A percentile compares a stretch with the other conserved stretches of the same genome.
Conservation (phyloP, 345 rosid species). For the Sonneratia alba region DNA sequence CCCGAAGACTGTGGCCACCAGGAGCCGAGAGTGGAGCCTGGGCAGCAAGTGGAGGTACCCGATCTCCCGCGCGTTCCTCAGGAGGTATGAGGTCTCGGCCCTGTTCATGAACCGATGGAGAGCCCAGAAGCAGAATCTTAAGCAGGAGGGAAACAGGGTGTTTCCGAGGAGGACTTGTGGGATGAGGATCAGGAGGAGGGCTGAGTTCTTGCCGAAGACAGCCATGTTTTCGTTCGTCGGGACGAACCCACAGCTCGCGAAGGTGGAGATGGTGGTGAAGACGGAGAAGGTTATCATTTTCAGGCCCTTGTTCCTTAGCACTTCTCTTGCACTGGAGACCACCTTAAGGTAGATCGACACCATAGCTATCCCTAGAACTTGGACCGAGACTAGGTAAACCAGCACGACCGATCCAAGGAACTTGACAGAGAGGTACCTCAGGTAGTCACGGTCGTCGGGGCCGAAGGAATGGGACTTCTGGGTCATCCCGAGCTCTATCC, state of each 20-base stretch:
- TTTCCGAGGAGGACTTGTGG: conserved; percentile 31
- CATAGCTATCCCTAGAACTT: conserved; percentile 22
- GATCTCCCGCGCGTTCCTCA: conserved; percentile 25
- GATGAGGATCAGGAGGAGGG: conserved; percentile 27
- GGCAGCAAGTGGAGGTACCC: conserved; percentile 24
- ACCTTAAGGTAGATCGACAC: conserved; percentile 25
- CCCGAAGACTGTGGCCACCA: conserved; percentile 37
- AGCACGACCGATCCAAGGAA: conserved; percentile 30
- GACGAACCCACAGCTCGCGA: conserved; percentile 52
- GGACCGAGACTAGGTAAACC: conserved; percentile 30
- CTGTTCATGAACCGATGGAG: conserved; percentile 25
- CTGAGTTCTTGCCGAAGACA: conserved; percentile 28
- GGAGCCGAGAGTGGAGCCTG: conserved; percentile 1
- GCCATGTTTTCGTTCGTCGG: conserved; percentile 75
- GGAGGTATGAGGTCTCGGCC: conserved; percentile 24
- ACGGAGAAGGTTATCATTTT: conserved; percentile 33
- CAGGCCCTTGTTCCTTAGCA: conserved; percentile 30
- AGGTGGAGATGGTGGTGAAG: conserved; percentile 49
- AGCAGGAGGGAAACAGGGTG: conserved; percentile 15
- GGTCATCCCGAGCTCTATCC: conserved; percentile 3
- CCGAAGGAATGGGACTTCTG: neutral
- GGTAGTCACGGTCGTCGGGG: neutral
- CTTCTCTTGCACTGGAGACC: conserved; percentile 25
- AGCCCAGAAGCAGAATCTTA: conserved; percentile 11
- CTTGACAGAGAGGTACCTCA: conserved; percentile 11